Base-by-base conservation (phyloP, 345 rosid genomes). In the Eucalyptus decipiens region DNA sequence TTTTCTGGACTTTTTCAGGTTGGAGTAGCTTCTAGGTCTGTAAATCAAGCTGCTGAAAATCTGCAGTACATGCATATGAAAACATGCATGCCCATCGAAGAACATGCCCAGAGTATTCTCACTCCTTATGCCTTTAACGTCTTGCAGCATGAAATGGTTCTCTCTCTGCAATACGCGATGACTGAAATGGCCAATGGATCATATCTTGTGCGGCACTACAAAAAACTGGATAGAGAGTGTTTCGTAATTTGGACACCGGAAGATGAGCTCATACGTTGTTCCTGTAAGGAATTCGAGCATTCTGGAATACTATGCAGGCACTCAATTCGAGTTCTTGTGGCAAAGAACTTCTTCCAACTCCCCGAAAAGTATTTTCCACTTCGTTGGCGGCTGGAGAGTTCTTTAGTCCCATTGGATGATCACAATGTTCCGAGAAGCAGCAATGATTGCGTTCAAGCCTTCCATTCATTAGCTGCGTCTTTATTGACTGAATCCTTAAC, bases 271-370 rank as follows among this genome's bases (percentile, higher is more conserved):
- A 92, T 97, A 85, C 96, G 92, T 83, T 97, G 99, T 91, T 96
- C 99, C 2, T 97, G 99, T 90, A 97, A 97, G 95, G 99, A 95
- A 91, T 97, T 97, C 87, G 98, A 97, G 90, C 96, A 93, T 87
- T 93, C 98, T 0, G 98, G 98, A 91, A 92, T 95, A 87, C 86
- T 97, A 83, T 97, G 99, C 90, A 91, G 99, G 93, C 99, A 97
- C 88, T 92, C 95, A 80, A 93, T 97, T 76, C 93, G 99, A 58
- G 97, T 96, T 16, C 93, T 97, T 43, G 47, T 89, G 4, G 91
- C 94, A 90, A 97, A 96, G 92, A 97, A 97, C 92, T 97, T 91
- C 90, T 97, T 96, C 88, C 94, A 94, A 88, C 93, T 97, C 91
- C 99, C 98, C 1, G 99, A 96, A 62, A 95, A 95, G 93, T 97